phyloP scores from a whole-genome alignment of 73 alveolate genomes.

The Stentor roeselii region DNA sequence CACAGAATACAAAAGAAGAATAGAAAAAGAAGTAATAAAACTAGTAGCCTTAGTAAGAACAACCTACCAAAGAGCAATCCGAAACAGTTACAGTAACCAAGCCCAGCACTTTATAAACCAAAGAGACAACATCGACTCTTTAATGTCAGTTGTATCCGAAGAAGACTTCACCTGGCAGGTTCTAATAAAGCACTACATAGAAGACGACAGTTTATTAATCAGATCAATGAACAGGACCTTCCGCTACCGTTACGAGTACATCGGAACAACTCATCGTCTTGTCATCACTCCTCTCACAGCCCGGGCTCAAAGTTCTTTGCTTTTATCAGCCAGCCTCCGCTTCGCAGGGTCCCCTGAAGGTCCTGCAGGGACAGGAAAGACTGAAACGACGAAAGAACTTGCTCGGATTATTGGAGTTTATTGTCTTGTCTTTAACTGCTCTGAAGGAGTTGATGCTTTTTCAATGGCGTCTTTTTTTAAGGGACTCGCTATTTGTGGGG shows the following conservation, averaged over 20 bases:
- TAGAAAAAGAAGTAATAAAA: slow-evolving; percentile 12
- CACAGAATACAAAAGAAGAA: neutral
- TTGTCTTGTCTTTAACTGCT: slow-evolving; percentile 79
- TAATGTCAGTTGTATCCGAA: slow-evolving; percentile 36
- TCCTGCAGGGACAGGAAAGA: slow-evolving; percentile 83
- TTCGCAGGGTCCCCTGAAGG: slow-evolving; percentile 88
- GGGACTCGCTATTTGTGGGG: slow-evolving; percentile 94
- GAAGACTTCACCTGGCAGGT: slow-evolving; percentile 81
- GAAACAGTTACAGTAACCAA: slow-evolving; percentile 3
- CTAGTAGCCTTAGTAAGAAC: slow-evolving; percentile 10
- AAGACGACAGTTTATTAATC: slow-evolving; percentile 49
- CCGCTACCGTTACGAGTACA: slow-evolving; percentile 93
- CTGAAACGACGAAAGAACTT: slow-evolving; percentile 98
- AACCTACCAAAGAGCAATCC: neutral
- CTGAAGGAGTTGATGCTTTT: slow-evolving; percentile 73
- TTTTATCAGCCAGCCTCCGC: slow-evolving; percentile 77
- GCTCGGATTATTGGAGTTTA: slow-evolving; percentile 90
- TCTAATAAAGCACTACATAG: slow-evolving; percentile 65
- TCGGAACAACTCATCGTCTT: slow-evolving; percentile 94
- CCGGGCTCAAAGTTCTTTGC: slow-evolving; percentile 72
- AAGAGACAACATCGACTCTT: neutral
- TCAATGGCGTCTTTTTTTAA: slow-evolving; percentile 98
- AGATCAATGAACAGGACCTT: slow-evolving; percentile 68
- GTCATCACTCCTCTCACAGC: slow-evolving; percentile 85
- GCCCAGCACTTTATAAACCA: neutral